A percentile compares a stretch with the other conserved stretches of the same genome.
These are phyloP conservation scores for Oehlia diaphana DNA, from an alignment of 192 early-diverging fungal genomes.

Conservation along the genomic window DNA sequence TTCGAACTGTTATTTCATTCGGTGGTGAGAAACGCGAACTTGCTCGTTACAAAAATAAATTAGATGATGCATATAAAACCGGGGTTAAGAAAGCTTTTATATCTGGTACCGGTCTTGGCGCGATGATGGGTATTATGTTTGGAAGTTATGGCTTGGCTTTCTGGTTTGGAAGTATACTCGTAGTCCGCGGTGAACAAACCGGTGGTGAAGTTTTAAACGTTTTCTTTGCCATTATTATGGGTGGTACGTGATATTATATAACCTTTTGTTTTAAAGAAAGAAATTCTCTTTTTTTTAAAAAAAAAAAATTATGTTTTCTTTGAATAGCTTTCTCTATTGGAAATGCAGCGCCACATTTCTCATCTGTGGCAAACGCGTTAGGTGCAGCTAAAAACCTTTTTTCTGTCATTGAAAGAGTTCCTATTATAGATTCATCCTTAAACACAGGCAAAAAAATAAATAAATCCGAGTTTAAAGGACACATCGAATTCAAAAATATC, in stretches of 20 bases:
- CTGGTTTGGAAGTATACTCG: constrained; percentile 79
- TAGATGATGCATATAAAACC: constrained; percentile 62
- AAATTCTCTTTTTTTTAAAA: not conserved
- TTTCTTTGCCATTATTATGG: constrained; percentile 90
- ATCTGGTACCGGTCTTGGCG: constrained; percentile 57
- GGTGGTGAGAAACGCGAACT: constrained; percentile 71
- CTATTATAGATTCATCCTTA: constrained; percentile 66
- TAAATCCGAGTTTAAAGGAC: constrained; percentile 48
- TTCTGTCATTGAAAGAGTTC: constrained; percentile 78
- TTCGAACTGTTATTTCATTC: constrained; percentile 89
- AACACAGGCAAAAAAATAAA: constrained; percentile 48
- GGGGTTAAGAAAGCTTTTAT: constrained; percentile 65
- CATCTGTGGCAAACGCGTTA: constrained; percentile 71
- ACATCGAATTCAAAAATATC: constrained; percentile 76
- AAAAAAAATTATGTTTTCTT: not conserved
- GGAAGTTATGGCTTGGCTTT: constrained; percentile 78
- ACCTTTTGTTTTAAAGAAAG: too few relatives aligned
- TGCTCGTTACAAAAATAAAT: constrained; percentile 60
- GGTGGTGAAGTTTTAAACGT: constrained; percentile 69
- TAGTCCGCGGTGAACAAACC: constrained; percentile 47
- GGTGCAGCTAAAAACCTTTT: constrained; percentile 86
- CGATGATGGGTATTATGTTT: constrained; percentile 70
- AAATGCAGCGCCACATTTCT: constrained; percentile 66
- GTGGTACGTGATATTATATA: constrained; percentile 35
- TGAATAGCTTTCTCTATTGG: constrained; percentile 20